Conservation (phyloP, 2,329 filamentous ascomycete genomes). For the Fulvia fulva region DNA sequence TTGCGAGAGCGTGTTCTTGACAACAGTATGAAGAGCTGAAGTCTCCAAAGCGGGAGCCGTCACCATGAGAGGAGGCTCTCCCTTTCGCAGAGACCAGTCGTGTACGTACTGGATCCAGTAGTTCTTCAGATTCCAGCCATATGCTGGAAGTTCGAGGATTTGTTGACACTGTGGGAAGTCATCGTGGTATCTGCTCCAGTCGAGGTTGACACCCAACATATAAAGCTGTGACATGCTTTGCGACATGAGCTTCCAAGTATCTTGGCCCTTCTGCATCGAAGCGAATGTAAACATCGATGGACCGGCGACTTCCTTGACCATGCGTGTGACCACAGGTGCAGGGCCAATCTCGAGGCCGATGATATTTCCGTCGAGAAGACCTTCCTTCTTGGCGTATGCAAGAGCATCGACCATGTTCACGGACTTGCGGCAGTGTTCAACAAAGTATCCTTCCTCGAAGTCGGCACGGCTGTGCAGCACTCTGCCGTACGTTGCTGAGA, state of each 20-base stretch:
- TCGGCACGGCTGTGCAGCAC: too few relatives aligned
- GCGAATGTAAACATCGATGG: too few relatives aligned
- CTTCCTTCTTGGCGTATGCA: too few relatives aligned
- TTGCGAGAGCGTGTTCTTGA: slow-evolving; percentile 33
- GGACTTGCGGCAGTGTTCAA: too few relatives aligned
- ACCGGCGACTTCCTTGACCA: too few relatives aligned
- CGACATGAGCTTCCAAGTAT: slow-evolving; percentile 50
- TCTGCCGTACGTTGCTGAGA: too few relatives aligned
- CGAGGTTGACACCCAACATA: slow-evolving; percentile 49
- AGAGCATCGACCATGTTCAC: too few relatives aligned
- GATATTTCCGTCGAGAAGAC: too few relatives aligned
- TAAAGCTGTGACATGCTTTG: slow-evolving; percentile 50
- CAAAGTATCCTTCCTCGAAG: too few relatives aligned
- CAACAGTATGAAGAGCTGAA: slow-evolving; percentile 37
- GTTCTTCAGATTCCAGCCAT: slow-evolving; percentile 31
- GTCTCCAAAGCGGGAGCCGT: not conserved
- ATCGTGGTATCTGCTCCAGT: slow-evolving; percentile 59
- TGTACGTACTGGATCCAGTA: slow-evolving; percentile 36
- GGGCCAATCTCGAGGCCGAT: too few relatives aligned
- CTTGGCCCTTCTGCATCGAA: slow-evolving; percentile 2
- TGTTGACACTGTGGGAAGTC: slow-evolving; percentile 42
- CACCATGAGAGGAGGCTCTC: not conserved
- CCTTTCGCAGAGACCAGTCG: slow-evolving; percentile 6
- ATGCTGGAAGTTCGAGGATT: slow-evolving; percentile 48
- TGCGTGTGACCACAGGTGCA: too few relatives aligned